Evolutionary conservation across 169 alveolate species (phyloP).

Genomic region (Plasmodium relictum): DNA sequence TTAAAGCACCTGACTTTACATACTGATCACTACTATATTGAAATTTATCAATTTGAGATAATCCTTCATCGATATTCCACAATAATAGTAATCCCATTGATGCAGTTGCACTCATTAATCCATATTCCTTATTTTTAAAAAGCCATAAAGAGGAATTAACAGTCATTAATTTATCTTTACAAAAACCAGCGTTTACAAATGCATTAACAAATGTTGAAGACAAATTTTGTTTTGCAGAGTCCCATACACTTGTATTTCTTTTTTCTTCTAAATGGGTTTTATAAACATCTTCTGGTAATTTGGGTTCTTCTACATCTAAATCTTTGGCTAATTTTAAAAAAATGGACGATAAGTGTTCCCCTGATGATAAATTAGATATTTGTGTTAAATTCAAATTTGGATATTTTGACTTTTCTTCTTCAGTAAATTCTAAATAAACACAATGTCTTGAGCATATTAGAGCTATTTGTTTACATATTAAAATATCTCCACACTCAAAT

Average conservation of each 20-base stretch:
- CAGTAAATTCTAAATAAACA: conserved; percentile 66
- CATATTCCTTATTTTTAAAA: conserved; percentile 95
- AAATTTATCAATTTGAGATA: conserved; percentile 92
- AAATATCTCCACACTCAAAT: conserved; percentile 43
- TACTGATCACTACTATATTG: conserved; percentile 95
- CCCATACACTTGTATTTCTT: conserved; percentile 87
- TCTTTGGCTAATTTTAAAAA: conserved; percentile 94
- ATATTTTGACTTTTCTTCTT: conserved; percentile 73
- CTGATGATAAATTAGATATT: conserved; percentile 89
- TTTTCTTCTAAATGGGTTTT: conserved; percentile 93
- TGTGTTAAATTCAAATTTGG: conserved; percentile 75
- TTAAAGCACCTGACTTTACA: conserved; percentile 96
- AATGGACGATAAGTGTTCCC: conserved; percentile 88
- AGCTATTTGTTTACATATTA: conserved; percentile 73
- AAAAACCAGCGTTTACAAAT: conserved; percentile 98
- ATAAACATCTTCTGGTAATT: conserved; percentile 95
- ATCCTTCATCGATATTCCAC: conserved; percentile 99
- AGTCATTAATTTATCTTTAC: conserved; percentile 94
- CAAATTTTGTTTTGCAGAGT: conserved; percentile 95
- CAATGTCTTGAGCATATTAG: conserved; percentile 68
- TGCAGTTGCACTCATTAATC: conserved; percentile 96
- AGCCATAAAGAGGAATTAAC: conserved; percentile 93
- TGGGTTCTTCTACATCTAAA: conserved; percentile 96
- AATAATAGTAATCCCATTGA: conserved; percentile 95
- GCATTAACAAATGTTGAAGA: conserved; percentile 98